phyloP scores from a whole-genome alignment of 1,139 yeast genomes.

The Hyphopichia buzzinii region DNA sequence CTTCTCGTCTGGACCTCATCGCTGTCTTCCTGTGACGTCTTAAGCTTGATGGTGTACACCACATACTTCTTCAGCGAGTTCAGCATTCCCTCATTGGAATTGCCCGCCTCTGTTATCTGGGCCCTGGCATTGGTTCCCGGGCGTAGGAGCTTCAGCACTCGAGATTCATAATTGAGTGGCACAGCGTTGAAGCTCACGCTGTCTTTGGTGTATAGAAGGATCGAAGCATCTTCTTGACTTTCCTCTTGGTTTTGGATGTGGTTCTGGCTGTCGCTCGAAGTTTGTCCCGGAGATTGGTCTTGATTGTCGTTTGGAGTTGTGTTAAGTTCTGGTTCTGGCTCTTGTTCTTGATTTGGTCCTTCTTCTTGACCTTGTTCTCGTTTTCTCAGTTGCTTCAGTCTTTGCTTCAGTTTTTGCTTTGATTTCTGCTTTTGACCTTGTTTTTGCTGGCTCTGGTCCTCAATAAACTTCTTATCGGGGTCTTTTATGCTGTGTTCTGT shows the following conservation, averaged over 20 bases:
- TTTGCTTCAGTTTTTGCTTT: no score
- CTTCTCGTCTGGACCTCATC: constrained; percentile 67
- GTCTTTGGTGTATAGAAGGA: constrained; percentile 23
- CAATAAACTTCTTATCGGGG: constrained; percentile 4
- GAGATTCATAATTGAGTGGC: constrained; percentile 35
- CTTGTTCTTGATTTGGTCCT: constrained; percentile 3
- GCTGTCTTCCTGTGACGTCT: constrained; percentile 25
- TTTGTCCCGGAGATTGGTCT: no score
- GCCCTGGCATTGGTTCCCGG: constrained; percentile 37
- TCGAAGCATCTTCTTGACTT: constrained; percentile 29
- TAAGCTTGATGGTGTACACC: constrained; percentile 70
- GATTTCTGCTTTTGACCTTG: no score
- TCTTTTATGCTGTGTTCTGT: constrained; percentile 9
- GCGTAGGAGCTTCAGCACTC: constrained; percentile 35
- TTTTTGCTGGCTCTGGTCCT: constrained; percentile 6
- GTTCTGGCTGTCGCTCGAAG: no score
- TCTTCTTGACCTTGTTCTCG: constrained; percentile 6
- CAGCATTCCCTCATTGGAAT: constrained; percentile 66
- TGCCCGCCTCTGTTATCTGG: constrained; percentile 72
- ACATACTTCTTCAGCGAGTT: constrained; percentile 65
- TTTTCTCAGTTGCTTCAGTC: no score
- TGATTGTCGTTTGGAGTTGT: no score
- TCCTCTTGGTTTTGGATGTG: constrained; percentile 7
- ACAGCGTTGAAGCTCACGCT: constrained; percentile 29
- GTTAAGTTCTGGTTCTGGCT: constrained; percentile 6